Conservation (phyloP, 176 grass and related monocot species). For the Secale cereale region DNA sequence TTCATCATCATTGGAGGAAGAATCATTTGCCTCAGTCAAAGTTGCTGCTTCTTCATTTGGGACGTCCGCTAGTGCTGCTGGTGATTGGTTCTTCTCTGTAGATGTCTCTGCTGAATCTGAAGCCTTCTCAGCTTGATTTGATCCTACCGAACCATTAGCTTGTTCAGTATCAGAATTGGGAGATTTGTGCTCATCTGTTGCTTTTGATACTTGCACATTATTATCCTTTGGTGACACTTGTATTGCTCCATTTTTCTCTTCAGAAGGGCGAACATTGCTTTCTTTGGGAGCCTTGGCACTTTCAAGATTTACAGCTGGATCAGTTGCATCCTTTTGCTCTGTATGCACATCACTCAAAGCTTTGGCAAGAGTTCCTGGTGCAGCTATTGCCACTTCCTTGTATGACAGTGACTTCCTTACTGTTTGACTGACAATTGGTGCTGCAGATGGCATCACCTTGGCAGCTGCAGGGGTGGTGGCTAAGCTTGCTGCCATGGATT, state of each 20-base stretch:
- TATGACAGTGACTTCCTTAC: constrained; percentile 94
- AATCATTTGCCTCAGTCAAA: constrained; percentile 48
- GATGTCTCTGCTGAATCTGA: constrained; percentile 33
- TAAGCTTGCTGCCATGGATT: constrained; percentile 42
- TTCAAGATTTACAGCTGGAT: constrained; percentile 38
- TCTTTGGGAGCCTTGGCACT: constrained; percentile 29
- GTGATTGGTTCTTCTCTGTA: constrained; percentile 24
- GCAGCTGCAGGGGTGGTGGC: constrained; percentile 29
- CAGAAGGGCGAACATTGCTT: constrained; percentile 22
- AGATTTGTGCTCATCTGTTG: constrained; percentile 35
- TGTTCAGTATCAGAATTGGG: constrained; percentile 14
- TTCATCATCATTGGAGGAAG: constrained; percentile 59
- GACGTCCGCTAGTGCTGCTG: constrained; percentile 30
- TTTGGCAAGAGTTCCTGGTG: constrained; percentile 85
- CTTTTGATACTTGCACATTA: constrained; percentile 33
- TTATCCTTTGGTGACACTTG: constrained; percentile 39
- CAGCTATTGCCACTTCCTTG: constrained; percentile 96
- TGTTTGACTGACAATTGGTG: constrained; percentile 38
- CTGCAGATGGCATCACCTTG: constrained; percentile 48
- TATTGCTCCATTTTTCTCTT: constrained; percentile 45
- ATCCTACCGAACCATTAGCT: constrained; percentile 18
- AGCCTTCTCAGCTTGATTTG: constrained; percentile 29
- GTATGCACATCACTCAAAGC: constrained; percentile 43
- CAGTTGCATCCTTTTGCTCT: constrained; percentile 37
- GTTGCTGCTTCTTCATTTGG: constrained; percentile 41